A percentile compares a stretch with the other conserved stretches of the same genome.
Evolutionary conservation across 768 basidiomycete genomes (phyloP).

Genomic region (Nidula microcarpa): DNA sequence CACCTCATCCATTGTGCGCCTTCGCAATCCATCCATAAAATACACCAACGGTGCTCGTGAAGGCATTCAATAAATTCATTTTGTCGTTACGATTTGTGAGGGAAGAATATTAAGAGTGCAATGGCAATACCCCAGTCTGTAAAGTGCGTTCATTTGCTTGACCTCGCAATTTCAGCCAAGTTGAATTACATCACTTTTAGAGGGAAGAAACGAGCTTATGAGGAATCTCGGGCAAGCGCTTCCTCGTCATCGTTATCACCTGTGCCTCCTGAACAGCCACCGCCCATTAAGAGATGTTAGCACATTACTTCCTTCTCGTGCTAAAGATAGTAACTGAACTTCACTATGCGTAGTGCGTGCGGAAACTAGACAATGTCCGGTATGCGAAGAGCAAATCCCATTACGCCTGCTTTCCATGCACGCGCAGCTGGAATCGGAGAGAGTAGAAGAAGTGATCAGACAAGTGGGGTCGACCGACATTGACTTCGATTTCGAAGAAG

Average conservation of each 20-base stretch:
- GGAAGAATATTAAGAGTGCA: background rate
- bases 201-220: slow-evolving; percentile 48
- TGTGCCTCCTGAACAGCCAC: slow-evolving; percentile 20
- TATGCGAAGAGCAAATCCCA: slow-evolving; percentile 71
- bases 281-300: slow-evolving; percentile 49
- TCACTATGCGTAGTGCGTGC: slow-evolving; percentile 34
- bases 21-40: slow-evolving; percentile 29
- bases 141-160: slow-evolving; percentile 26
- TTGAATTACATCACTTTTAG: slow-evolving; percentile 12
- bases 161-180: background rate
- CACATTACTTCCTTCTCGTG: slow-evolving; percentile 4
- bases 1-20: slow-evolving; percentile 14
- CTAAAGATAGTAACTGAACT: slow-evolving; percentile 4
- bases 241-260: slow-evolving; percentile 32
- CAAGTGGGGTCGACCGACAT: slow-evolving; percentile 60
- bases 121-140: slow-evolving; percentile 20
- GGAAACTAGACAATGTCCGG: slow-evolving; percentile 72
- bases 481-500: slow-evolving; percentile 53
- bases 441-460: slow-evolving; percentile 64
- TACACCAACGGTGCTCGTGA: slow-evolving; percentile 4
- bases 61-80: slow-evolving; percentile 8
- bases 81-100: background rate
- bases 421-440: slow-evolving; percentile 60
- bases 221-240: slow-evolving; percentile 19
- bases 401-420: slow-evolving; percentile 68